These are phyloP conservation scores for Skeletonema marinoi DNA, from an alignment of 108 stramenopile species.

Conservation along the genomic window DNA sequence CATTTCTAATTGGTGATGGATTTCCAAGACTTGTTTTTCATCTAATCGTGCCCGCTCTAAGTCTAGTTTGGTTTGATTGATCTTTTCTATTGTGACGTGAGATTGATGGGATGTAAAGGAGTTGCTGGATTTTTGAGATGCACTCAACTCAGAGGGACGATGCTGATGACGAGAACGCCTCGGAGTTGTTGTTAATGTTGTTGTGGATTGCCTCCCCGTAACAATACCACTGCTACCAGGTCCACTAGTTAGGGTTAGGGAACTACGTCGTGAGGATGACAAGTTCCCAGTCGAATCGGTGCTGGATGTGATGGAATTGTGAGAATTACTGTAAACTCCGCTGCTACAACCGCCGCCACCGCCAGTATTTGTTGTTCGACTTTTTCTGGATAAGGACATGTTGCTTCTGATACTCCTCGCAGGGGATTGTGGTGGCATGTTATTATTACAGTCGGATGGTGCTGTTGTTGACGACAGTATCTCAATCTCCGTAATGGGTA, in stretches of 20 bases:
- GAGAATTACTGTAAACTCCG: background rate
- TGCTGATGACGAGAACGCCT: background rate
- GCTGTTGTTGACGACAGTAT: background rate
- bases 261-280: background rate
- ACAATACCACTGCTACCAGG: background rate
- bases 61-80: background rate
- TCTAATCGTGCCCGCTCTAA: slow-evolving; percentile 22
- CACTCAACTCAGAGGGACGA: background rate
- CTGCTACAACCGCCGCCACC: background rate
- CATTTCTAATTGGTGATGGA: slow-evolving; percentile 10
- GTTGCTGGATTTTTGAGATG: background rate
- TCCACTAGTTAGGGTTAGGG: background rate
- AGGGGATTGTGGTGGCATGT: background rate
- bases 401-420: background rate
- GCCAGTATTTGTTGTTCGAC: background rate
- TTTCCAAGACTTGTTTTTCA: slow-evolving; percentile 23
- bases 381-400: background rate
- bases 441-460: background rate
- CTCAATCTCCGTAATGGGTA: slow-evolving; percentile 22
- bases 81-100: slow-evolving; percentile 13
- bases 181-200: background rate
- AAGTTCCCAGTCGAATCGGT: background rate
- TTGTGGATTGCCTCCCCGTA: background rate
- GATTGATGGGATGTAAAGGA: slow-evolving; percentile 7
- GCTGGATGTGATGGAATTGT: background rate